Percentiles rank a stretch among this genome's conserved stretches.
phyloP scores from a whole-genome alignment of 2,329 filamentous ascomycete genomes.

The Ascomycota sp. region DNA sequence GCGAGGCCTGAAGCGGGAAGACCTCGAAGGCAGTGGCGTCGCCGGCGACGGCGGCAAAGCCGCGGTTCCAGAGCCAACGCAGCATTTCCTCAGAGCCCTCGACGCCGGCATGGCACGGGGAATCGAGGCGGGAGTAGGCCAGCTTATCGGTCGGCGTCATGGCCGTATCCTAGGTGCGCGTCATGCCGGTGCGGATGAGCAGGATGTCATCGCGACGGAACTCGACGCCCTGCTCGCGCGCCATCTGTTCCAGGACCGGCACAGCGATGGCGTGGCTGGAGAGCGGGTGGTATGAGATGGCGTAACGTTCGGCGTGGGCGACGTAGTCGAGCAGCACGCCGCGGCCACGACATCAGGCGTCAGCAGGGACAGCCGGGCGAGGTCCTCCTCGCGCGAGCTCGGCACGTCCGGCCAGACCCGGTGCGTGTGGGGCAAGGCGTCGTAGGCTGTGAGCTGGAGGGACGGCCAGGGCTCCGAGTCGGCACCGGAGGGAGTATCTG shows the following conservation, averaged over 20 bases:
- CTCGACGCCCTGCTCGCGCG: constrained; percentile 18
- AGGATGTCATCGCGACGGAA: constrained; percentile 32
- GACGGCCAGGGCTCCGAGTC: too few species aligned
- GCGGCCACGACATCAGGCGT: constrained; percentile 28
- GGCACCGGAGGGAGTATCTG: too few species aligned
- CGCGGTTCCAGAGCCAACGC: constrained; percentile 24
- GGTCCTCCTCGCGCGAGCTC: constrained; percentile 26
- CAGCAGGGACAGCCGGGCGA: constrained; percentile 27
- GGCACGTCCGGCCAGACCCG: constrained; percentile 25
- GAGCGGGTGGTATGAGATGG: constrained; percentile 19
- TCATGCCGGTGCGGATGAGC: constrained; percentile 14
- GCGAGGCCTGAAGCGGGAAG: constrained; percentile 11
- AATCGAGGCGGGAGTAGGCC: constrained; percentile 17
- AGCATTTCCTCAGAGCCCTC: constrained; percentile 13
- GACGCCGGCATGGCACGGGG: constrained; percentile 11
- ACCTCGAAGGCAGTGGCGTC: constrained; percentile 23
- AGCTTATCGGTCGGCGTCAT: constrained; percentile 21
- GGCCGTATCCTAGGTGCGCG: constrained; percentile 9
- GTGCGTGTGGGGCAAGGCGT: constrained; percentile 24
- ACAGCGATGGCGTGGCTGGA: constrained; percentile 16
- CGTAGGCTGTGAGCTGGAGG: too few species aligned
- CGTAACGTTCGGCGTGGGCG: constrained; percentile 17
- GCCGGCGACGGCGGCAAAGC: constrained; percentile 24
- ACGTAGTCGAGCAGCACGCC: constrained; percentile 30
- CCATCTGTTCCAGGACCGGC: constrained; percentile 11